A percentile compares a stretch with the other conserved stretches of the same genome.
Evolutionary conservation across 495 filamentous ascomycete genomes (phyloP).

Genomic region (Penicillium arizonense): DNA sequence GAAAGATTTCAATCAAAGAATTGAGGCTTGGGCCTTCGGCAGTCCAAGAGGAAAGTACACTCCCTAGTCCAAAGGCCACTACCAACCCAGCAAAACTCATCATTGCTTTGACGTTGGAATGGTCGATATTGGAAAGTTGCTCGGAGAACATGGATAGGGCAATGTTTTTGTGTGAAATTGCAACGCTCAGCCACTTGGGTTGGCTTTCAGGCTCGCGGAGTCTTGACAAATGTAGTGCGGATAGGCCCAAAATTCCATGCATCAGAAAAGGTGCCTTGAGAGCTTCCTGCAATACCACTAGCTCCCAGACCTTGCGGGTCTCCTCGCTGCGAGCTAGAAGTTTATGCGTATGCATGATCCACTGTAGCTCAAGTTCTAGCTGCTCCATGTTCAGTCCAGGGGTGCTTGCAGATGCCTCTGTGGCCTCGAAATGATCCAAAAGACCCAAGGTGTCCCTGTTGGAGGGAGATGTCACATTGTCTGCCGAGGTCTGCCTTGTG

Average conservation of each 20-base stretch:
- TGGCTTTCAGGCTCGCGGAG: conserved; percentile 8
- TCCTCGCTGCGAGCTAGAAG: conserved; percentile 19
- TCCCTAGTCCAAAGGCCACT: conserved; percentile 24
- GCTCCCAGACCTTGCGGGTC: conserved; percentile 27
- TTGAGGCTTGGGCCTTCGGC: conserved; percentile 17
- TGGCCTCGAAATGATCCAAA: background rate
- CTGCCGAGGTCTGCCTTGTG: background rate
- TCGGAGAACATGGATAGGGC: conserved; percentile 21
- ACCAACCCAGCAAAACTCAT: conserved; percentile 20
- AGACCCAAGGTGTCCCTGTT: background rate
- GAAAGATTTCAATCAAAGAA: conserved; percentile 20
- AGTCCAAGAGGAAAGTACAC: conserved; percentile 8
- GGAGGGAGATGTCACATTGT: background rate
- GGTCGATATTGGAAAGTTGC: conserved; percentile 8
- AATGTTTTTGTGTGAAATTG: conserved; percentile 24
- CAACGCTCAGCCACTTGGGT: conserved; percentile 18
- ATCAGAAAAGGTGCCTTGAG: conserved; percentile 30
- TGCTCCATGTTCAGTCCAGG: conserved; percentile 18
- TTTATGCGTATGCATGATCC: conserved; percentile 22
- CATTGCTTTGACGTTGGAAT: conserved; percentile 21
- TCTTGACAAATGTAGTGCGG: conserved; percentile 33
- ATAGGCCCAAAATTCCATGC: conserved; percentile 36
- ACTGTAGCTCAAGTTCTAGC: conserved; percentile 20
- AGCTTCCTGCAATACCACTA: conserved; percentile 32
- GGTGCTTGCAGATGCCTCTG: background rate